Evolutionary conservation across 1,139 yeast species (phyloP).

Genomic region (Yamadazyma oceani): DNA sequence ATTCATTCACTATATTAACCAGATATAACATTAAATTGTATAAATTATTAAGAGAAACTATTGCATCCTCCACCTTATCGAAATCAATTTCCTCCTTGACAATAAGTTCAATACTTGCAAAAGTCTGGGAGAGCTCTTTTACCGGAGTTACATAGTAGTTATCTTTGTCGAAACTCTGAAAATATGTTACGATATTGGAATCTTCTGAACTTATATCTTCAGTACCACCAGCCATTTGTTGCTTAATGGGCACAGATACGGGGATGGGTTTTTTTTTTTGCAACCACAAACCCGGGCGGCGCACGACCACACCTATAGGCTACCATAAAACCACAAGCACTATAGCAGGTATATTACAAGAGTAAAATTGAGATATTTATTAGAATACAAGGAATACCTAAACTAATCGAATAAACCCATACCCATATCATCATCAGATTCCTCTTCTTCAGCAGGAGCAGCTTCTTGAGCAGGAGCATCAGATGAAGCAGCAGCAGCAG

Average conservation of each 20-base stretch:
- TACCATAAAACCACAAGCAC: too few species aligned
- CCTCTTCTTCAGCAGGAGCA: slow-evolving; percentile 72
- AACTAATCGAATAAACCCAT: slow-evolving; percentile 68
- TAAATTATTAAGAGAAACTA: slow-evolving; percentile 7
- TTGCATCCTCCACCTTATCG: slow-evolving; percentile 1
- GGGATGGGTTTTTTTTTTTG: too few species aligned
- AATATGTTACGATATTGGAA: slow-evolving; percentile 15
- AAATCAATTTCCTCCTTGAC: slow-evolving; percentile 13
- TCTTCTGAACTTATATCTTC: slow-evolving; percentile 15
- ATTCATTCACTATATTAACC: slow-evolving; percentile 11
- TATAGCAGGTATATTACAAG: too few species aligned
- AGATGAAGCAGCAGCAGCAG: slow-evolving; percentile 87
- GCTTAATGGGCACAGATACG: slow-evolving; percentile 1
- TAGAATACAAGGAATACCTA: slow-evolving; percentile 12
- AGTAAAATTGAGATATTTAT: slow-evolving; percentile 5
- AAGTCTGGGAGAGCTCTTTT: slow-evolving; percentile 18
- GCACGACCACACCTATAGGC: too few species aligned
- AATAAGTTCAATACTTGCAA: slow-evolving; percentile 18
- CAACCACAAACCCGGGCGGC: too few species aligned
- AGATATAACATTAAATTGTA: slow-evolving; percentile 13
- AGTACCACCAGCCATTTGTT: neutral
- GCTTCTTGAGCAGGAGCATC: slow-evolving; percentile 64
- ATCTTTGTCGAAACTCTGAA: slow-evolving; percentile 12
- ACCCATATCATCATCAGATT: slow-evolving; percentile 32
- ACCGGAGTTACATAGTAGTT: slow-evolving; percentile 9